Conservation (phyloP, 495 filamentous ascomycete genomes). For the Aspergillus nanangensis region DNA sequence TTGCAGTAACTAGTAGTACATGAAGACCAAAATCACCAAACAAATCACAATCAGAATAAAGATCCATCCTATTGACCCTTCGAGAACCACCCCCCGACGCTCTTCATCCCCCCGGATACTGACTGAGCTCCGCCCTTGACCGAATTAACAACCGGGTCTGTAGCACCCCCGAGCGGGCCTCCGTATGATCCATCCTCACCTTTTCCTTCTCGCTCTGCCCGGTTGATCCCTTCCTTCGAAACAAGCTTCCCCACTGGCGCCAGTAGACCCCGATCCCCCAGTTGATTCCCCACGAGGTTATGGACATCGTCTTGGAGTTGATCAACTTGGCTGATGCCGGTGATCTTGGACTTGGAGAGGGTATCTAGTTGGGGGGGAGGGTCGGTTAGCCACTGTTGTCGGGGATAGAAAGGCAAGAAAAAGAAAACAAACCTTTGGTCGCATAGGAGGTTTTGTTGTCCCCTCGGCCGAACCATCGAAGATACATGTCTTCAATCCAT, state of each 20-base stretch:
- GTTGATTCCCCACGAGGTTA: slow-evolving; percentile 51
- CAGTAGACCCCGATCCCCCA: slow-evolving; percentile 59
- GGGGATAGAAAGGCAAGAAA: background rate
- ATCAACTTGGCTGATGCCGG: slow-evolving; percentile 55
- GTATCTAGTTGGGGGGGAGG: slow-evolving; percentile 38
- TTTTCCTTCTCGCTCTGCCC: slow-evolving; percentile 57
- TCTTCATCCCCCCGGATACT: too few species aligned
- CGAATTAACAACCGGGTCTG: slow-evolving; percentile 10
- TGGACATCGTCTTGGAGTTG: slow-evolving; percentile 59
- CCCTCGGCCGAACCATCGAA: slow-evolving; percentile 61
- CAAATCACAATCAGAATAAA: too few species aligned
- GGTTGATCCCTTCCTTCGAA: slow-evolving; percentile 62
- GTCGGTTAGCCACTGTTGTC: background rate
- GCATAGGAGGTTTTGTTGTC: slow-evolving; percentile 69
- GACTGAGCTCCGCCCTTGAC: slow-evolving; percentile 8
- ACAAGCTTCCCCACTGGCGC: slow-evolving; percentile 54
- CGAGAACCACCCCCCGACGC: too few species aligned
- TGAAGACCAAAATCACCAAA: too few species aligned
- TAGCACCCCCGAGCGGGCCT: slow-evolving; percentile 12
- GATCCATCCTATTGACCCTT: too few species aligned
- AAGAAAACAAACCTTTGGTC: slow-evolving; percentile 46
- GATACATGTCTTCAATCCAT: slow-evolving; percentile 68
- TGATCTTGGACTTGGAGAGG: slow-evolving; percentile 63
- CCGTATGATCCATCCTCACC: slow-evolving; percentile 52
- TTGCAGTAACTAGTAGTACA: too few species aligned